phyloP scores from a whole-genome alignment of 163 green algal species.

The Scenedesmus sp. region DNA sequence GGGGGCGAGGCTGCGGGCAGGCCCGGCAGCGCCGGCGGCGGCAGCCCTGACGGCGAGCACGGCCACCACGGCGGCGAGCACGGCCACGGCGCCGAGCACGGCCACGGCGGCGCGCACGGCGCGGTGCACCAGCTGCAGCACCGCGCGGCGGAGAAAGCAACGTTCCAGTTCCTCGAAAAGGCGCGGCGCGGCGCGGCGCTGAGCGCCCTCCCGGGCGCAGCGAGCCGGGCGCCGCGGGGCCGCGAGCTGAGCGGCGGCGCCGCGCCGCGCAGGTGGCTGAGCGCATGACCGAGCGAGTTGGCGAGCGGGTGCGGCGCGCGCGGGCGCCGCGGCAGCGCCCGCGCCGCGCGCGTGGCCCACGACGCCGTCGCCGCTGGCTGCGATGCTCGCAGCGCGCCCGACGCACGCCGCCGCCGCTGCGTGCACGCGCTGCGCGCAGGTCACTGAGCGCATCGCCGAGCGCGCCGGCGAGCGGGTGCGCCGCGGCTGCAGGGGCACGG shows the following conservation, averaged over 20 bases:
- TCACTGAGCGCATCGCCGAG: conserved; percentile 26
- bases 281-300: conserved; percentile 35
- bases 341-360: background rate
- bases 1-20: no score
- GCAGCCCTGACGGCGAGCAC: no score
- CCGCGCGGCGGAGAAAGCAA: conserved; percentile 41
- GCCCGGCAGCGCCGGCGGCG: no score
- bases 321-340: no score
- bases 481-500: background rate
- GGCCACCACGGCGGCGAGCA: no score
- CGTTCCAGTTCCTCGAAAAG: conserved; percentile 48
- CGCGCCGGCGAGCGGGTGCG: conserved; percentile 35
- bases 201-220: no score
- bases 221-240: no score
- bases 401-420: no score
- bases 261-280: conserved; percentile 43
- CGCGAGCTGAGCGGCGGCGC: no score
- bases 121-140: conserved; percentile 50
- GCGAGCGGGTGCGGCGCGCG: conserved; percentile 29
- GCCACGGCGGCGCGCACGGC: conserved; percentile 20
- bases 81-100: no score
- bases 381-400: background rate
- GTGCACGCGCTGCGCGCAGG: background rate
- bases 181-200: background rate
- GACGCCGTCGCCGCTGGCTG: background rate